These are phyloP conservation scores for Coffea humblotiana DNA, from an alignment of 305 asterid genomes.

Conservation along the genomic window DNA sequence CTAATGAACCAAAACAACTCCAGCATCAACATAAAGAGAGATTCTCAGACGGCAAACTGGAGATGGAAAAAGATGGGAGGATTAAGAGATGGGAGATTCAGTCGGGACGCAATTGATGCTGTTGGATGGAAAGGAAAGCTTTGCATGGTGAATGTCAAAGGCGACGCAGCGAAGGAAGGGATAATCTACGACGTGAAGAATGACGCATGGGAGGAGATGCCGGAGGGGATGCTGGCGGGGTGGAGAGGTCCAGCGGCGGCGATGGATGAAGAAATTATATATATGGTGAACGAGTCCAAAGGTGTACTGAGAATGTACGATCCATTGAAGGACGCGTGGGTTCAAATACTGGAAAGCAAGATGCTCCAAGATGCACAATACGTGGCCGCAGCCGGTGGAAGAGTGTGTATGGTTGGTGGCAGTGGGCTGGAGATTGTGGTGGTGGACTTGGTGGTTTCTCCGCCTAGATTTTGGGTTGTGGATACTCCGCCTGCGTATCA, in stretches of 20 bases:
- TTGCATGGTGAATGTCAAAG: conserved; percentile 86
- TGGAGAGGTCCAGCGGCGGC: conserved; percentile 92
- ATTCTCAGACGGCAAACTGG: conserved; percentile 11
- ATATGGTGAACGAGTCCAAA: conserved; percentile 61
- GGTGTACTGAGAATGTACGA: conserved; percentile 57
- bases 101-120: conserved; percentile 85
- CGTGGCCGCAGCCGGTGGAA: conserved; percentile 60
- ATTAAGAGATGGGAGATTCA: conserved; percentile 56
- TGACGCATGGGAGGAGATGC: conserved; percentile 75
- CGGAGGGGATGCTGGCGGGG: conserved; percentile 74
- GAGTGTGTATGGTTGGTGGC: conserved; percentile 55
- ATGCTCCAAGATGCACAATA: conserved; percentile 57
- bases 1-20: not conserved
- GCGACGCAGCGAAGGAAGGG: conserved; percentile 71
- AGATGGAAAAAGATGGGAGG: conserved; percentile 60
- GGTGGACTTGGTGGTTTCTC: conserved; percentile 58
- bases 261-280: conserved; percentile 70
- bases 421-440: conserved; percentile 47
- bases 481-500: conserved; percentile 52
- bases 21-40: not conserved
- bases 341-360: conserved; percentile 34
- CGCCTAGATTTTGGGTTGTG: conserved; percentile 52
- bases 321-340: conserved; percentile 51
- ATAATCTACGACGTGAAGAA: conserved; percentile 47
- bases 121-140: conserved; percentile 75